Conservation (phyloP, 495 filamentous ascomycete genomes). For the Hyaloscypha variabilis region DNA sequence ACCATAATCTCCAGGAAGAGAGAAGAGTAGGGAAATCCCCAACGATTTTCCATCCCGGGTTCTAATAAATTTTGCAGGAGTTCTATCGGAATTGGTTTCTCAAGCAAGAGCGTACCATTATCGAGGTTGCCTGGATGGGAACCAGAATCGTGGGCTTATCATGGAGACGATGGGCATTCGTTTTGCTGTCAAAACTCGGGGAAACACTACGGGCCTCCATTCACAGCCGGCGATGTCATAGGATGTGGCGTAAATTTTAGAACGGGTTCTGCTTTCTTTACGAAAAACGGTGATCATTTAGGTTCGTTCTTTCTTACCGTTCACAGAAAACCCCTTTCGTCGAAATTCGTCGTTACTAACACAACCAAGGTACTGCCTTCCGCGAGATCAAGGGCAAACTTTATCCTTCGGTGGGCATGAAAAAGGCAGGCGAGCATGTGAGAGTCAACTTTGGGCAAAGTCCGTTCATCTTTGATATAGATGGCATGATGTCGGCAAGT, state of each 20-base stretch:
- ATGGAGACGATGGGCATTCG: slow-evolving; percentile 91
- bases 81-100: slow-evolving; percentile 90
- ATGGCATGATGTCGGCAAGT: slow-evolving; percentile 78
- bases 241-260: slow-evolving; percentile 95
- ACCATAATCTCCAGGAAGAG: slow-evolving; percentile 81
- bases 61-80: slow-evolving; percentile 44
- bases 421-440: slow-evolving; percentile 81
- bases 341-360: slow-evolving; percentile 8
- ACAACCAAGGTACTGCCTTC: slow-evolving; percentile 73
- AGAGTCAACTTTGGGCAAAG: slow-evolving; percentile 89
- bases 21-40: slow-evolving; percentile 71
- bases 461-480: slow-evolving; percentile 92
- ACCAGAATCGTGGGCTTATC: slow-evolving; percentile 93
- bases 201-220: slow-evolving; percentile 76
- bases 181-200: slow-evolving; percentile 72
- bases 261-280: slow-evolving; percentile 87
- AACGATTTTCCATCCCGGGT: not conserved
- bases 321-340: not conserved
- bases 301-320: slow-evolving; percentile 51
- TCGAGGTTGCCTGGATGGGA: slow-evolving; percentile 93
- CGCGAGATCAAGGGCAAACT: slow-evolving; percentile 69
- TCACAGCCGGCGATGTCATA: slow-evolving; percentile 70
- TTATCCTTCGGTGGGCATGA: slow-evolving; percentile 93
- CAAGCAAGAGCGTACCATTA: slow-evolving; percentile 71
- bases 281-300: slow-evolving; percentile 83